Base-by-base conservation (phyloP, 75 land plant species). In the Selaginella moellendorffii region DNA sequence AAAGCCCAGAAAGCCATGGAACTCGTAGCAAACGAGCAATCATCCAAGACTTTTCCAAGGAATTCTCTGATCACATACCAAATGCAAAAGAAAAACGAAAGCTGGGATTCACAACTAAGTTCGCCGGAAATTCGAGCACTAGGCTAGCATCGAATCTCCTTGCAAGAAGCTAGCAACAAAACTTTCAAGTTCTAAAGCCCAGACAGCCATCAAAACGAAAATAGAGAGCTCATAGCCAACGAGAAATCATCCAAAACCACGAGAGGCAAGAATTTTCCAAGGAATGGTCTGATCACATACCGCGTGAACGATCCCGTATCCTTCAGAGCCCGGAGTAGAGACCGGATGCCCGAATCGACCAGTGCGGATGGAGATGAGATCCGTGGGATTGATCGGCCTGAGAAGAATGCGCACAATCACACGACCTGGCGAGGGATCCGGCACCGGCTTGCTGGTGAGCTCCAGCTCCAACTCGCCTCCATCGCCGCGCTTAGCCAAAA, bases 361-460 rank as follows among this genome's bases (percentile, higher is more conserved):
- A 2, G 29, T 71, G 28, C 27, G 36, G 26, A 68, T 67, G 63
- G 63, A 27, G 0, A 61, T 27, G 54, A 76, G 62, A 58, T 76
- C 78, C 60, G 60, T 64, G 27, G 76, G 78, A 64, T 76, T 67
- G 17, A 76, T 64, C 1, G 76, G 76, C 10, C 78, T 52, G 27
- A 63, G 63, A n/a, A 67, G 61, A 30, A 76, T 68, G 23, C 53
- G 75, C 29, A 76, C 76, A 27, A 76, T 62, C 19, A 76, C 70
- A 12, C 71, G 63, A 19, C 76, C 76, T 0, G 70, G 31, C n/a
- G 27, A 21, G 14, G 78, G 52, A 5, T 54, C 26, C 28, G 78
- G 78, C 22, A 60, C 31, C 9, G 62, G 59, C 62, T 69, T 69
- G n/a, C 28, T 52, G 12, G 31, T 64, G 30, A 69, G 46, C 46